Conservation (phyloP, 2,329 filamentous ascomycete species). For the Sclerotinia trifoliorum region DNA sequence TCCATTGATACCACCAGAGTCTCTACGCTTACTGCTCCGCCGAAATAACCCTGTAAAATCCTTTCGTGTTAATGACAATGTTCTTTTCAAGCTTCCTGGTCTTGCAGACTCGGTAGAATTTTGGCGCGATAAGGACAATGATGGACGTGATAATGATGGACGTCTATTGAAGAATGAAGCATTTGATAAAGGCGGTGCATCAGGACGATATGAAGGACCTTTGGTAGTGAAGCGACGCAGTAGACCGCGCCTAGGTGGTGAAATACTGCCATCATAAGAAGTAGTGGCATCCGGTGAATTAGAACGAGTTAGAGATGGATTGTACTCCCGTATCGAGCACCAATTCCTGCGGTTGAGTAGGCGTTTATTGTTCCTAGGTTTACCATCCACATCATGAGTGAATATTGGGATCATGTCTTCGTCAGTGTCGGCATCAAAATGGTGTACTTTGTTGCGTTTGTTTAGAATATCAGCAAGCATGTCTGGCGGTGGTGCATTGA, state of each 20-base stretch:
- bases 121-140: constrained; percentile 36
- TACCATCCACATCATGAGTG: constrained; percentile 82
- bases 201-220: constrained; percentile 38
- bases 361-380: constrained; percentile 84
- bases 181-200: constrained; percentile 36
- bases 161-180: constrained; percentile 45
- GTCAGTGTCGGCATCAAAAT: constrained; percentile 74
- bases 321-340: constrained; percentile 87
- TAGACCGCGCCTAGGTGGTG: constrained; percentile 35
- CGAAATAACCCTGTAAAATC: constrained; percentile 49
- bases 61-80: constrained; percentile 59
- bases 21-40: constrained; percentile 47
- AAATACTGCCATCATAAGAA: constrained; percentile 43
- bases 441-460: constrained; percentile 80
- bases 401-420: constrained; percentile 97
- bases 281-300: constrained; percentile 56
- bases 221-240: constrained; percentile 39
- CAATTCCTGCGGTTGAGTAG: constrained; percentile 90
- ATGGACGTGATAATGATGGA: constrained; percentile 42
- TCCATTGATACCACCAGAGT: constrained; percentile 56
- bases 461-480: constrained; percentile 89
- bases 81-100: constrained; percentile 46
- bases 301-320: constrained; percentile 72
- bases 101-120: constrained; percentile 43
- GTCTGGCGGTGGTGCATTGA: constrained; percentile 84